Base-by-base conservation (phyloP, 768 basidiomycete species). In the Kwoniella europaea region DNA sequence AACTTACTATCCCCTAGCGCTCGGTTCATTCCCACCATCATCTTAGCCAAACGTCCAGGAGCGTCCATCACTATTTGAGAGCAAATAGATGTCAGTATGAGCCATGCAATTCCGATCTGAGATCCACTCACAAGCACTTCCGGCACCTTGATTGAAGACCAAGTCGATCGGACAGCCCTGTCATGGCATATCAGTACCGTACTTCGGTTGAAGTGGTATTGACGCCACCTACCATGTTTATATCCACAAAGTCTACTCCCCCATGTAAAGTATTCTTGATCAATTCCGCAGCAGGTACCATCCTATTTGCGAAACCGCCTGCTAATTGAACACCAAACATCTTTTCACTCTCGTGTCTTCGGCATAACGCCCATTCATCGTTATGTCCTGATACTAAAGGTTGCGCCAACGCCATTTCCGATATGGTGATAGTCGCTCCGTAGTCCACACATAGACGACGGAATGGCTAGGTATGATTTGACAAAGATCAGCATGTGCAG, bases 141-240 rank as follows among this genome's bases (percentile, higher is more conserved):
- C 94, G 66, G 93, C 94, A 3, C 94, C 94, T 15, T 88, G 88
- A 77, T 91, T 91, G 85, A 95, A 97, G 1, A 99, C 92, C 54
- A 98, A 86, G 83, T 99, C 97, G 75, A 98, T 98, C 3, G 97
- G 97, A 83, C 97, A 98, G 7, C 95, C 95, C 83, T 93, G 92
- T 43, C 35, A 18, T 27, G 29, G 58, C 58, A 16, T 4, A 29
- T 44, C 42, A 27, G 63, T 13, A 53, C 4, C 50, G 53, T 43
- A 10, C 65, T 20, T n/a, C 9, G 2, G 27, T 55, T 55, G 13
- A 22, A 69, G 9, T n/a, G 4, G n/a, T 18, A 41, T 50, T 60
- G 27, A 27, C 16, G 12, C 15, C 0, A 62, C 66, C 68, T 61
- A 74, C 79, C 53, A 83, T 60, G 79, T 99, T 99, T 73, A 98